Evolutionary conservation across 352 stramenopile genomes (phyloP), one percentile per base, ranked within the genome.

Genomic region (Phytophthora agathidicida): DNA sequence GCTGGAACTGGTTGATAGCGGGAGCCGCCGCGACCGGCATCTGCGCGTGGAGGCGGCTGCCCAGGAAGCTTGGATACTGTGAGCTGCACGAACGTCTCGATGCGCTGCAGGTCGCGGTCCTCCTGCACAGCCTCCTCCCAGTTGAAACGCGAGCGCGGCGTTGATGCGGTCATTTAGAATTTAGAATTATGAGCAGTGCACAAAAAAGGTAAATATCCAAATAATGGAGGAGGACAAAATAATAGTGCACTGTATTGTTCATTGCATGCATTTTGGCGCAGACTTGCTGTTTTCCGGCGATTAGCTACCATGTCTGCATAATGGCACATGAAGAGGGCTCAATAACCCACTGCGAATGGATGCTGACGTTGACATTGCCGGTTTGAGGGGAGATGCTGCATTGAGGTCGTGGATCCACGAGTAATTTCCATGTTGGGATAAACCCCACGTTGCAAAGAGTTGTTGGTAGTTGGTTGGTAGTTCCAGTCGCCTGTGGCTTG

Each of bases 61-160:
- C 50, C 54, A 0, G 69, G 37, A 3, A 74, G 46, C 30, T 67
- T 61, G 22, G 49, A 42, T 24, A 77, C 53, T 1, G 54, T 56
- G 6, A 45, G 32, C 28, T 74, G 41, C 24, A 75, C 50, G 41
- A 53, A 65, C 19, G 33, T 17, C 31, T 75, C 38, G 13, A 73
- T 65, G 31, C 42, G 53, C 53, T 63, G 31, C 16, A 78, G 24
- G 22, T 64, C 53, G n/a, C 23, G 23, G 54, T 81, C 68, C n/a
- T 67, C 23, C 20, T 38, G 19, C 11, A 81, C 48, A 7, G 59
- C 72, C 20, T 42, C 33, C 35, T 76, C 57, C 72, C 72, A 81
- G 58, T 67, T 41, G 37, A 68, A 80, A 14, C 38, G 49, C 30
- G 37, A 19, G 27, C 56, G 57, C 13, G 45, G 28, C 6, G 19